Percentiles rank a stretch among this genome's conserved stretches.
These are phyloP conservation scores for Mariannaea sp. DNA, from an alignment of 2,329 filamentous ascomycete genomes.

Conservation along the genomic window DNA sequence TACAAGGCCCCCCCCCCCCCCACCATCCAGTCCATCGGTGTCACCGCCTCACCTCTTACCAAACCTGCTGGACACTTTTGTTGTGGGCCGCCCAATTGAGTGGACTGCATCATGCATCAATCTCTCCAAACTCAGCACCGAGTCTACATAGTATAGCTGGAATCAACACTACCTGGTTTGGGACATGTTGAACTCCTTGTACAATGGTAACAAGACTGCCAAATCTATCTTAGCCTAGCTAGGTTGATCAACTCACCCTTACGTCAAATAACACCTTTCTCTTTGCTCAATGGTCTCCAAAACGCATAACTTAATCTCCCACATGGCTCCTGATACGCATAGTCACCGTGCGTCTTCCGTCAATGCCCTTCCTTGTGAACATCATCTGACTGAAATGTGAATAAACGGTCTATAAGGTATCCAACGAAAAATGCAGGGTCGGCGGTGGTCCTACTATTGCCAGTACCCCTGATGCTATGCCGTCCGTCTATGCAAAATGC, in stretches of 20 bases:
- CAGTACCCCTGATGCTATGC: slow-evolving; percentile 26
- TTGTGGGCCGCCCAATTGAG: background rate
- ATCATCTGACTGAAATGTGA: slow-evolving; percentile 29
- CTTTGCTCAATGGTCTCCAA: background rate
- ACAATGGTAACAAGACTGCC: slow-evolving; percentile 2
- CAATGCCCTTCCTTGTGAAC: slow-evolving; percentile 24
- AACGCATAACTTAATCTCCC: background rate
- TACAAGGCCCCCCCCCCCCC: too few relatives aligned
- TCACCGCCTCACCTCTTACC: slow-evolving; percentile 19
- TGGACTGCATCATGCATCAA: slow-evolving; percentile 16
- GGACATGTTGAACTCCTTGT: slow-evolving; percentile 4
- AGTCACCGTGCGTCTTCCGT: slow-evolving; percentile 16
- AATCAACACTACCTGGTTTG: slow-evolving; percentile 11
- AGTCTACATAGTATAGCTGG: slow-evolving; percentile 5
- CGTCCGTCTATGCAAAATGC: slow-evolving; percentile 33
- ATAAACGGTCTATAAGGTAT: slow-evolving; percentile 41
- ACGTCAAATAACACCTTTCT: slow-evolving; percentile 1
- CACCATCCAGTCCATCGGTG: slow-evolving; percentile 17
- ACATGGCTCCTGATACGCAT: slow-evolving; percentile 15
- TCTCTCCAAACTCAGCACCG: slow-evolving; percentile 1
- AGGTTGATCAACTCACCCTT: slow-evolving; percentile 3
- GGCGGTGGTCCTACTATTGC: slow-evolving; percentile 21
- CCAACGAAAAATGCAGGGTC: slow-evolving; percentile 31
- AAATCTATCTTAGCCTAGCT: slow-evolving; percentile 17
- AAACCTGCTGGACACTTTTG: slow-evolving; percentile 3